These are phyloP conservation scores for Aquilaria yunnanensis DNA, from an alignment of 345 rosid genomes.

Conservation along the genomic window DNA sequence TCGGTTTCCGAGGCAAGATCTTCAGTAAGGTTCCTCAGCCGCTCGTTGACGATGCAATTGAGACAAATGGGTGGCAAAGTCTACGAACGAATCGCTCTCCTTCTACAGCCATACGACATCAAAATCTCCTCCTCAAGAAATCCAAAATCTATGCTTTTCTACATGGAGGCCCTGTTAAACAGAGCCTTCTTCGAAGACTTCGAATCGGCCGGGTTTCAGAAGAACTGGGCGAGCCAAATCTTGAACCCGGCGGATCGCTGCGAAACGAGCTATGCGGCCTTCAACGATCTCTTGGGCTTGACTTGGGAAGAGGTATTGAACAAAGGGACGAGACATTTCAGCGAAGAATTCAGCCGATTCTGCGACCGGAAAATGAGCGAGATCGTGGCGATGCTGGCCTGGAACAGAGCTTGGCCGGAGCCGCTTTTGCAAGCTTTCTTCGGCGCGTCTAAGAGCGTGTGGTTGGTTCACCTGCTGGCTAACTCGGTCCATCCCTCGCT, in stretches of 20 bases:
- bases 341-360: slow-evolving; percentile 77
- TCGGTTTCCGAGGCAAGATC: slow-evolving; percentile 70
- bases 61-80: slow-evolving; percentile 57
- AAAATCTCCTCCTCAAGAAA: slow-evolving; percentile 54
- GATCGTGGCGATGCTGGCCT: slow-evolving; percentile 70
- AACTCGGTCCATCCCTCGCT: slow-evolving; percentile 83
- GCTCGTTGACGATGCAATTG: slow-evolving; percentile 56
- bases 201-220: slow-evolving; percentile 67
- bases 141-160: slow-evolving; percentile 46
- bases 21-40: slow-evolving; percentile 51
- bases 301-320: slow-evolving; percentile 86
- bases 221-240: slow-evolving; percentile 42
- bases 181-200: slow-evolving; percentile 85
- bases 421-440: slow-evolving; percentile 78
- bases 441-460: slow-evolving; percentile 73
- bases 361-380: slow-evolving; percentile 95
- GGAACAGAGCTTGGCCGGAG: slow-evolving; percentile 91
- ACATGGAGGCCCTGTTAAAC: slow-evolving; percentile 68
- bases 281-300: slow-evolving; percentile 43
- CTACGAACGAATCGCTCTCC: slow-evolving; percentile 49
- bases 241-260: slow-evolving; percentile 76
- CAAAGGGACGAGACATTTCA: slow-evolving; percentile 83
- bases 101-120: slow-evolving; percentile 66
- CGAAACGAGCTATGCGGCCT: slow-evolving; percentile 57
- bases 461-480: slow-evolving; percentile 88